Percentiles rank a stretch among this genome's conserved stretches.
Evolutionary conservation across 2,329 filamentous ascomycete species (phyloP).

Genomic region (Coleophoma eucalyptorum): DNA sequence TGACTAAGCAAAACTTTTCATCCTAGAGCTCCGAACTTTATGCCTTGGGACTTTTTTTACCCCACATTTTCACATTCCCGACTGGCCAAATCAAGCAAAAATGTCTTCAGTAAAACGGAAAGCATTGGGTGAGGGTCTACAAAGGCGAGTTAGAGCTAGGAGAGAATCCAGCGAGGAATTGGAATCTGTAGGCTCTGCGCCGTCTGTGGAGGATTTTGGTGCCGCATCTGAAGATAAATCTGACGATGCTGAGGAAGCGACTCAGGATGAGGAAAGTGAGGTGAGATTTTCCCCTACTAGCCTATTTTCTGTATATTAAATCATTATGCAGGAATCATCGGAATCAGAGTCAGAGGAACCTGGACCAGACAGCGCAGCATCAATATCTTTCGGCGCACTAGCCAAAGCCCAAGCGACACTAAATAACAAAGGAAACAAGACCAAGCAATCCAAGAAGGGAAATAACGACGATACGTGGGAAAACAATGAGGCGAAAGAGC

Average conservation of each 20-base stretch:
- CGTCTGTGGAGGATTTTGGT: constrained; percentile 28
- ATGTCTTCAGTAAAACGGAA: constrained; percentile 27
- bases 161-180: constrained; percentile 23
- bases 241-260: background rate
- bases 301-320: constrained; percentile 6
- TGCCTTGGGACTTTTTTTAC: background rate
- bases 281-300: constrained; percentile 3
- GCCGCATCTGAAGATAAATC: constrained; percentile 31
- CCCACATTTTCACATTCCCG: background rate
- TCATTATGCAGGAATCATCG: constrained; percentile 4
- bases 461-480: constrained; percentile 23
- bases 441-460: constrained; percentile 30
- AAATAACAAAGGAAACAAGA: constrained; percentile 24
- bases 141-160: constrained; percentile 25
- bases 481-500: constrained; percentile 37
- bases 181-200: constrained; percentile 29
- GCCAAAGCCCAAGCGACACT: constrained; percentile 79
- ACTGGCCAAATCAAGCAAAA: background rate
- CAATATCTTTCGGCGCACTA: constrained; percentile 85
- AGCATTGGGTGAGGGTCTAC: constrained; percentile 15
- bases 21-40: background rate
- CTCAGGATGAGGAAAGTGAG: constrained; percentile 4
- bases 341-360: constrained; percentile 14
- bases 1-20: background rate
- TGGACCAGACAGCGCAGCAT: constrained; percentile 33